Evolutionary conservation across 1,284 basidiomycete species (phyloP).

Genomic region (Neonothopanus nambi): DNA sequence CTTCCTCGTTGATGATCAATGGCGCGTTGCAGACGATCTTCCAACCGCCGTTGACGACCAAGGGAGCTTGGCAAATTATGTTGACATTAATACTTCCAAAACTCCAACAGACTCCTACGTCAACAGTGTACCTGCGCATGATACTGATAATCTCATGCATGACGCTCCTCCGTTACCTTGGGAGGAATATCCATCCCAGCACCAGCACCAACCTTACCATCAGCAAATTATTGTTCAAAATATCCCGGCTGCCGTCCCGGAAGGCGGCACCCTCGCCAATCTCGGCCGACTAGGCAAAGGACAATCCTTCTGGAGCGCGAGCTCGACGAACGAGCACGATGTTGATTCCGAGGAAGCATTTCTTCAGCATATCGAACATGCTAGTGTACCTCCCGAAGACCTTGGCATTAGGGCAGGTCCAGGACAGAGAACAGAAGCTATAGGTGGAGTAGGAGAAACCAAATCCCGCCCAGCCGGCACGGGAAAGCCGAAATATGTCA

Average conservation of each 20-base stretch:
- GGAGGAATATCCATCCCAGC: not conserved
- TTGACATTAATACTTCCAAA: slow-evolving; percentile 47
- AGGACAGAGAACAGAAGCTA: not conserved
- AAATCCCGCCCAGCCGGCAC: not conserved
- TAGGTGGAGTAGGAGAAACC: not conserved
- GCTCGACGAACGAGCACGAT: slow-evolving; percentile 5
- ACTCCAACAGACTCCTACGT: not conserved
- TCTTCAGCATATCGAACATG: not conserved
- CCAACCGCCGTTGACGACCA: slow-evolving; percentile 94
- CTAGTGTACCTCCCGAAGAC: not conserved
- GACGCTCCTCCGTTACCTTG: not conserved
- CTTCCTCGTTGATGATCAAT: slow-evolving; percentile 93
- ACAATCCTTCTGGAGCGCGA: slow-evolving; percentile 9
- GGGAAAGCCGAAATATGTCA: slow-evolving; percentile 5
- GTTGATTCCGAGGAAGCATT: not conserved
- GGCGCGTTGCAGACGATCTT: slow-evolving; percentile 77
- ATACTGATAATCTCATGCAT: no score
- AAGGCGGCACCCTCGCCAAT: not conserved
- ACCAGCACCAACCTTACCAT: not conserved
- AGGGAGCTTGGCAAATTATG: slow-evolving; percentile 94
- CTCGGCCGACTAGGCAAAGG: slow-evolving; percentile 3
- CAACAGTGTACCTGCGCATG: not conserved
- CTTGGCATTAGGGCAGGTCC: not conserved
- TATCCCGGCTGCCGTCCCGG: not conserved
- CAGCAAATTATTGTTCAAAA: not conserved